These are phyloP conservation scores for Fusarium domesticum DNA, from an alignment of 2,329 filamentous ascomycete species.

Conservation along the genomic window DNA sequence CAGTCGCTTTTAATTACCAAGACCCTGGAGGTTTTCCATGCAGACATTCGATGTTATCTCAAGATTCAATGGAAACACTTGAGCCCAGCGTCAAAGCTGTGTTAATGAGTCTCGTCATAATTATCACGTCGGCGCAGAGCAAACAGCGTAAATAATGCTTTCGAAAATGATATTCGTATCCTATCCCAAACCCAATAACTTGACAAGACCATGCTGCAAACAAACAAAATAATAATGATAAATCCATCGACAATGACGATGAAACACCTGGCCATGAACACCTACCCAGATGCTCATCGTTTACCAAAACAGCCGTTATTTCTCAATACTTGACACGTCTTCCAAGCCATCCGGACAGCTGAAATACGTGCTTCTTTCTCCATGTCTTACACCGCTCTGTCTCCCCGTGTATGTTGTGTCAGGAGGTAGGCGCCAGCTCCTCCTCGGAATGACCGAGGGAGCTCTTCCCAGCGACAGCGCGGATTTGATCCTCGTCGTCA, in stretches of 20 bases:
- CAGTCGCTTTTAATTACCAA: slow-evolving; percentile 4
- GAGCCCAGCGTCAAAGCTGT: too few species aligned
- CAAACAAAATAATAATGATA: slow-evolving; percentile 23
- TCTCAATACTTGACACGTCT: slow-evolving; percentile 18
- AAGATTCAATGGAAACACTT: too few species aligned
- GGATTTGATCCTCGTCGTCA: neutral
- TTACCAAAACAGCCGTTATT: slow-evolving; percentile 21
- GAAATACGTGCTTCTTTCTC: slow-evolving; percentile 22
- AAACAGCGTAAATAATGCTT: slow-evolving; percentile 1
- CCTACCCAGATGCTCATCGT: slow-evolving; percentile 17
- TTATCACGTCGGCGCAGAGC: neutral
- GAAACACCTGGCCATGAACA: slow-evolving; percentile 21
- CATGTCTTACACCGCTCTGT: neutral
- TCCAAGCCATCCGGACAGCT: slow-evolving; percentile 27
- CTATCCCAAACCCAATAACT: slow-evolving; percentile 27
- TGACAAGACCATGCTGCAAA: slow-evolving; percentile 29
- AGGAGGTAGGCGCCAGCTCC: neutral
- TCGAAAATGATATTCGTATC: slow-evolving; percentile 26
- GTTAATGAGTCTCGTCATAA: neutral
- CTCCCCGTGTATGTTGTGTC: neutral
- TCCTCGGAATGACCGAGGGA: neutral
- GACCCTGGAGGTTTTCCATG: slow-evolving; percentile 1
- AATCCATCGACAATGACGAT: slow-evolving; percentile 14
- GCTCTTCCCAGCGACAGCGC: neutral
- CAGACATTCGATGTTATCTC: slow-evolving; percentile 1